These are phyloP conservation scores for Rubroboletus pulcherrimus DNA, from an alignment of 768 basidiomycete species.

Conservation along the genomic window DNA sequence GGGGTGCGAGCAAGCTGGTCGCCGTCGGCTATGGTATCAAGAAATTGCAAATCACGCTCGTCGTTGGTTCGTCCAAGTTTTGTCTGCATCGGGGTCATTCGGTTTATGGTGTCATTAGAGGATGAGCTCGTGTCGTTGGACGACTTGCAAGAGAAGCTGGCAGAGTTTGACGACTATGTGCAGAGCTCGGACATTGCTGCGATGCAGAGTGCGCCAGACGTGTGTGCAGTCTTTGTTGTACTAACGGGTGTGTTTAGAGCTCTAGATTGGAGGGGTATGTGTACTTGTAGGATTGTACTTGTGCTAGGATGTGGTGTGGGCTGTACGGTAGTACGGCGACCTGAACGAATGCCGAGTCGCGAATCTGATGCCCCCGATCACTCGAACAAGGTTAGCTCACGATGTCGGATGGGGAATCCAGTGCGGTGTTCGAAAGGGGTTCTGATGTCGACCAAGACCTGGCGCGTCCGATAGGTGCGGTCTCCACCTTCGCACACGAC, in stretches of 20 bases:
- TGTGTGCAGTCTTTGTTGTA: background rate
- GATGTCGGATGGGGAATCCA: conserved; percentile 18
- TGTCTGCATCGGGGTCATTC: background rate
- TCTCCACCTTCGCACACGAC: conserved; percentile 1
- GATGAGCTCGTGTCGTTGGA: conserved; percentile 92
- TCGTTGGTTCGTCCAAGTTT: conserved; percentile 42
- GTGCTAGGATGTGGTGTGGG: background rate
- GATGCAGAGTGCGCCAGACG: conserved; percentile 71
- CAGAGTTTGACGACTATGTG: conserved; percentile 81
- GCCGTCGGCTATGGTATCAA: conserved; percentile 90
- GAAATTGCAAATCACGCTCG: conserved; percentile 80
- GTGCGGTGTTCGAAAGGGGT: conserved; percentile 15
- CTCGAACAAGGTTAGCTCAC: conserved; percentile 33
- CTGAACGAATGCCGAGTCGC: conserved; percentile 9
- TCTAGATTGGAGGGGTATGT: conserved; percentile 14
- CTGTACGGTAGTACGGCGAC: conserved; percentile 19
- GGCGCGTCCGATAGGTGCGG: conserved; percentile 18
- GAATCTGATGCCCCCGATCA: conserved; percentile 15
- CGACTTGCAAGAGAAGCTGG: conserved; percentile 88
- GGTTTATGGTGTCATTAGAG: conserved; percentile 48
- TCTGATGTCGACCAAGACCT: background rate
- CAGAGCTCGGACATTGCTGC: conserved; percentile 91
- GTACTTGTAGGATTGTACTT: conserved; percentile 8
- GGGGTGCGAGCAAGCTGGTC: conserved; percentile 93
- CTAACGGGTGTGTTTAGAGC: conserved; percentile 18